Evolutionary conservation across 306 rosid genomes (phyloP), one percentile per base, ranked within the genome.

Genomic region (Rosa chinensis): DNA sequence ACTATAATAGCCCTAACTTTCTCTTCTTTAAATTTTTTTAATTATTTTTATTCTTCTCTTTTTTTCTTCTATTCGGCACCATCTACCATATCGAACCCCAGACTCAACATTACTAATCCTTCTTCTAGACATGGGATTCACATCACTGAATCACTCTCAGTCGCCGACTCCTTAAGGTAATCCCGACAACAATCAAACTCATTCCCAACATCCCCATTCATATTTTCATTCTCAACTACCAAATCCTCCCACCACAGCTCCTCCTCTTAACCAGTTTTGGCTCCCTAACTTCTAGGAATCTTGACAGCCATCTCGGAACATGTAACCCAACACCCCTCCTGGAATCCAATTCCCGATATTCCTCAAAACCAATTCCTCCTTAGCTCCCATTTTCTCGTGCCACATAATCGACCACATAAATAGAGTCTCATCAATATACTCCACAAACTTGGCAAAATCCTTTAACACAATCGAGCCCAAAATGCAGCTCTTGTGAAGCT

Each of bases 231-330:
- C 55, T 1, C 13, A 2, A 18, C 67, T 75, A 48, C 73, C 8
- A 55, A 39, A 28, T 86, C 80, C 78, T 88, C 97, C 32, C 32
- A 28, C 97, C 96, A 93, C 85, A 85, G 52, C 49, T 78, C 86
- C 78, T 81, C 75, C 92, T 81, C 76, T 73, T 35, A 16, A 20
- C 76, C 78, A 28, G n/a, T 20, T 64, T 50, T 42, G 81, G 6
- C 10, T 45, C 78, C 58, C 20, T 81, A 52, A 71, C 76, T 0
- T 79, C 72, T 4, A 94, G 96, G 42, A 88, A 82, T 59, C 69
- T 82, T 55, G 94, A 94, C 58, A 92, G 93, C 97, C 97, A 92
- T 42, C 78, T 74, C 45, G 97, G 94, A 48, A 92, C 74, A 40
- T 90, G 93, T 17, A 12, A 28, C 32, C 2, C 32, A 28, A 28